These are phyloP conservation scores for Apocynum venetum DNA, from an alignment of 257 asterid species.

Conservation along the genomic window DNA sequence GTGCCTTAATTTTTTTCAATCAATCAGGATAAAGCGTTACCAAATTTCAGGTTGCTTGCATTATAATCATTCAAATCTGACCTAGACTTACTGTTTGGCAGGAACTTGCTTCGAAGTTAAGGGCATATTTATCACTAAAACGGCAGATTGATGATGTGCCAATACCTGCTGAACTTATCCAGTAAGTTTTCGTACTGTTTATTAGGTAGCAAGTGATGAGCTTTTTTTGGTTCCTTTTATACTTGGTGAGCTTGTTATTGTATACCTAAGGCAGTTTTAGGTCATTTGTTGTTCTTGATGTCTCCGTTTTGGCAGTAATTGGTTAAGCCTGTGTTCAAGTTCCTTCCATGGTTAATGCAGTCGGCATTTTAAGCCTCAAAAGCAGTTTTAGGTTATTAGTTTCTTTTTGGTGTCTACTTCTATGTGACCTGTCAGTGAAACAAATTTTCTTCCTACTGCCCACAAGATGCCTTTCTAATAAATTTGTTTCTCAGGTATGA, in stretches of 20 bases:
- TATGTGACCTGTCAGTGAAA: background rate
- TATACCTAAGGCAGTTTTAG: background rate
- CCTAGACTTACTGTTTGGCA: conserved; percentile 14
- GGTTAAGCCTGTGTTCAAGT: background rate
- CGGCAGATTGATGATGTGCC: conserved; percentile 65
- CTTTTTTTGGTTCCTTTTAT: background rate
- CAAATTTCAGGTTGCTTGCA: background rate
- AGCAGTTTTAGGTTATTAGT: background rate
- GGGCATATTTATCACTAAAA: conserved; percentile 49
- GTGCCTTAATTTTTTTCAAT: background rate
- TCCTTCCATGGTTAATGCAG: background rate
- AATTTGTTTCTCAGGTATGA: conserved; percentile 56
- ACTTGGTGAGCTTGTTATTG: background rate
- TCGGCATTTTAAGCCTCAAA: background rate
- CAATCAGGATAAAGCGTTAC: background rate
- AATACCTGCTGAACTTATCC: conserved; percentile 70
- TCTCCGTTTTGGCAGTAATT: background rate
- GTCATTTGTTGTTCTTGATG: background rate
- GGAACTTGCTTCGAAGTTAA: conserved; percentile 64
- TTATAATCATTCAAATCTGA: background rate
- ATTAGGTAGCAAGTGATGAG: background rate
- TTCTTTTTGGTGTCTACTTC: background rate
- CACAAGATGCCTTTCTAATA: background rate
- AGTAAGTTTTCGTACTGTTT: conserved; percentile 38
- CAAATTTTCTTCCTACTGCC: background rate